phyloP scores from a whole-genome alignment of 208 protist species.

The Leishmania tarentolae region DNA sequence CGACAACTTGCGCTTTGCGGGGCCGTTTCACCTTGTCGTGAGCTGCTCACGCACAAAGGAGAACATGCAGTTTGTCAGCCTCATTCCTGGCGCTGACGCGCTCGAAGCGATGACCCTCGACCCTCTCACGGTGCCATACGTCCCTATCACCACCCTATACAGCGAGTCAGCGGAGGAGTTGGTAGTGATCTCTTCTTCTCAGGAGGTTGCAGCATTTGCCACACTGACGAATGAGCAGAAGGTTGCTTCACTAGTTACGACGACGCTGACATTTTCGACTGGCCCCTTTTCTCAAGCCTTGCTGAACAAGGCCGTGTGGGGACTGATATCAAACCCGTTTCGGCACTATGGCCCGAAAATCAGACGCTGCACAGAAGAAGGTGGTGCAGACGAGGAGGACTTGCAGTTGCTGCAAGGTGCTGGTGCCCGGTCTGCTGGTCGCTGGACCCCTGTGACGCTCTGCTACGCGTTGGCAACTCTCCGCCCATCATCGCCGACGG shows the following conservation, averaged over 20 bases:
- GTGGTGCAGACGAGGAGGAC: slow-evolving; percentile 15
- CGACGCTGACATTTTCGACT: slow-evolving; percentile 19
- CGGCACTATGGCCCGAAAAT: slow-evolving; percentile 26
- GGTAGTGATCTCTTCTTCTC: slow-evolving; percentile 27
- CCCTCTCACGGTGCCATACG: slow-evolving; percentile 12
- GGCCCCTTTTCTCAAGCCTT: slow-evolving; percentile 22
- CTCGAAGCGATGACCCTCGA: slow-evolving; percentile 29
- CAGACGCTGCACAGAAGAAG: slow-evolving; percentile 5
- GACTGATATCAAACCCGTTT: slow-evolving; percentile 23
- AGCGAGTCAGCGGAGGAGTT: slow-evolving; percentile 20
- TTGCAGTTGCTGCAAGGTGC: slow-evolving; percentile 26
- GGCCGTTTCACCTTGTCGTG: slow-evolving; percentile 35
- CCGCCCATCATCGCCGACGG: neutral
- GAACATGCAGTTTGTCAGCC: slow-evolving; percentile 31
- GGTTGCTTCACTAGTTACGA: slow-evolving; percentile 7
- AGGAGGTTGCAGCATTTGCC: slow-evolving; percentile 5
- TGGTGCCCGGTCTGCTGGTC: slow-evolving; percentile 6
- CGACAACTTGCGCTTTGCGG: slow-evolving; percentile 29
- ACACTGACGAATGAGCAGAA: slow-evolving; percentile 6
- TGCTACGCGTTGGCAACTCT: slow-evolving; percentile 55
- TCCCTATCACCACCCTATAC: slow-evolving; percentile 23
- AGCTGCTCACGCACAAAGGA: slow-evolving; percentile 12
- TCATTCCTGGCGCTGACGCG: slow-evolving; percentile 19
- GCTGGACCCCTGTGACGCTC: slow-evolving; percentile 52
- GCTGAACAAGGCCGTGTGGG: slow-evolving; percentile 9